These are phyloP conservation scores for Colletotrichum filicis DNA, from an alignment of 2,329 filamentous ascomycete species.

Conservation along the genomic window DNA sequence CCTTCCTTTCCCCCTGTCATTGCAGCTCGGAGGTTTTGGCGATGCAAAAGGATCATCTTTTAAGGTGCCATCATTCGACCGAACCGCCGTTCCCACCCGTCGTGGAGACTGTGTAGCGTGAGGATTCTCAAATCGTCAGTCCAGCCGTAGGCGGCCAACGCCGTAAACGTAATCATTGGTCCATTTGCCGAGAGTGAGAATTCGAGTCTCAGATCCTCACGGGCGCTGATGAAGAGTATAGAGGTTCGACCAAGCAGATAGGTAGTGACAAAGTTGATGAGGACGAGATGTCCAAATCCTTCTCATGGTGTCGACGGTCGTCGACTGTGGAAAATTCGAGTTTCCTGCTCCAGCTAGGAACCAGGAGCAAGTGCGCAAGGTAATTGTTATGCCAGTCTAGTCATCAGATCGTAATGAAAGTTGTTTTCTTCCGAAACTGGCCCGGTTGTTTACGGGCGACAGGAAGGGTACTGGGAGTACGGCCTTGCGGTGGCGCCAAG, in stretches of 20 bases:
- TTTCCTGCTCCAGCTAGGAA: not conserved
- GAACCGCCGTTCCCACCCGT: conserved; percentile 8
- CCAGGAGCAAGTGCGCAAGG: not conserved
- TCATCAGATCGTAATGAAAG: not conserved
- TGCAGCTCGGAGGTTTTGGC: conserved; percentile 22
- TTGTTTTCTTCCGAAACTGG: not conserved
- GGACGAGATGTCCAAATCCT: not conserved
- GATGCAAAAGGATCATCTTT: conserved; percentile 20
- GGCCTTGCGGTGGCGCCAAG: conserved; percentile 17
- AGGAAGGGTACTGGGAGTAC: conserved; percentile 2
- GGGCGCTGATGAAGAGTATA: not conserved
- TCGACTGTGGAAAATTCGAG: not conserved
- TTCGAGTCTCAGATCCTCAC: not conserved
- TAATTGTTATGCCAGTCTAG: not conserved
- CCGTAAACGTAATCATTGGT: conserved; percentile 5
- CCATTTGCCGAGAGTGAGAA: not conserved
- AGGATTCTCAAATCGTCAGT: not conserved
- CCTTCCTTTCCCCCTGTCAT: conserved; percentile 20
- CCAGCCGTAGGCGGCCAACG: not conserved
- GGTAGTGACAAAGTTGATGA: no score
- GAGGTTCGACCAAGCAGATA: not conserved
- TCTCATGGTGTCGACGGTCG: no score
- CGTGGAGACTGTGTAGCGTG: conserved; percentile 5
- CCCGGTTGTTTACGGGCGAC: not conserved
- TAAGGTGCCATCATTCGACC: conserved; percentile 20